phyloP scores from a whole-genome alignment of 2,329 filamentous ascomycete genomes.

The Fusarium pilosicola region DNA sequence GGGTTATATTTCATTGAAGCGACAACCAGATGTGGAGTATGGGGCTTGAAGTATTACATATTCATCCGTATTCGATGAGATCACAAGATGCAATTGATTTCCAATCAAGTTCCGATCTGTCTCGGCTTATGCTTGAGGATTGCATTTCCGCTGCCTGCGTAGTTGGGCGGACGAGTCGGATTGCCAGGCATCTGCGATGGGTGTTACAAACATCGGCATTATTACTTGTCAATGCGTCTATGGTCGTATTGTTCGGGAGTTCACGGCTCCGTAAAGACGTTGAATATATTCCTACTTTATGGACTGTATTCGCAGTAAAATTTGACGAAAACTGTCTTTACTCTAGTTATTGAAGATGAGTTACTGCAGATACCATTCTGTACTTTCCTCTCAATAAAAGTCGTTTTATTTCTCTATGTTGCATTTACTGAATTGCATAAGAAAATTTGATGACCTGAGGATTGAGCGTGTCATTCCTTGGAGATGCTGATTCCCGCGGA shows the following conservation, averaged over 20 bases:
- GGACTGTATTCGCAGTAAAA: background rate
- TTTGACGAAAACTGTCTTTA: fast-evolving
- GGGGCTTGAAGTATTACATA: background rate
- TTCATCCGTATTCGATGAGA: background rate
- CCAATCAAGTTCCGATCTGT: constrained; percentile 4
- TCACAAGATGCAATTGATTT: constrained; percentile 21
- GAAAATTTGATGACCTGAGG: background rate
- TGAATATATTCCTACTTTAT: background rate
- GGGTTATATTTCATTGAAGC: background rate
- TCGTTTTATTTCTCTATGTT: background rate
- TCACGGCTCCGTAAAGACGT: background rate
- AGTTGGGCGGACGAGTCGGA: background rate
- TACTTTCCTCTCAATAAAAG: fast-evolving
- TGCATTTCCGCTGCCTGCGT: background rate
- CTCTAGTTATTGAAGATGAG: background rate
- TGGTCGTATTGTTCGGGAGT: background rate
- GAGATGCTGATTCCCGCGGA: constrained; percentile 24
- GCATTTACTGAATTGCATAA: background rate
- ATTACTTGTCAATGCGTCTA: background rate
- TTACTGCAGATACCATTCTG: fast-evolving
- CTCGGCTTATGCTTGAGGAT: background rate
- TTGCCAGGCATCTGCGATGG: background rate
- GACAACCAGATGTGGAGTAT: background rate
- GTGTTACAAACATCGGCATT: constrained; percentile 3
- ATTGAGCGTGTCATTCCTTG: background rate